Percentiles rank a stretch among this genome's conserved stretches.
phyloP scores from a whole-genome alignment of 177 flowering plant species.

The Telopea speciosissima region DNA sequence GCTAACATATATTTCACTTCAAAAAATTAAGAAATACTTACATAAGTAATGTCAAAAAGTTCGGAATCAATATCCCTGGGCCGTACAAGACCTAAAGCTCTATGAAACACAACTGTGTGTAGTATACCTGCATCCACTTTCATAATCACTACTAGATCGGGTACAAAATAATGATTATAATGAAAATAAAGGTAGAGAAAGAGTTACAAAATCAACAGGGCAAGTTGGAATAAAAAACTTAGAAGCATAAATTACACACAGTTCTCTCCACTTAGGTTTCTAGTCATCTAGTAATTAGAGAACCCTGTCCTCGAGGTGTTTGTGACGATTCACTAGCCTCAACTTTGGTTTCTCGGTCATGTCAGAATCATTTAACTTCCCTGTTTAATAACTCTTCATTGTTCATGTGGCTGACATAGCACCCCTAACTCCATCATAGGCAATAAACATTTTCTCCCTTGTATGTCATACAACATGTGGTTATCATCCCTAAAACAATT shows the following conservation, averaged over 20 bases:
- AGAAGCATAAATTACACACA: background rate
- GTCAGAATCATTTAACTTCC: background rate
- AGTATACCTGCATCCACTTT: slow-evolving; percentile 66
- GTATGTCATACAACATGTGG: no score
- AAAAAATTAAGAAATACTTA: slow-evolving; percentile 36
- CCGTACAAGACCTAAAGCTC: slow-evolving; percentile 91
- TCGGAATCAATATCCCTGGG: slow-evolving; percentile 90
- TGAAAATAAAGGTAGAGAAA: background rate
- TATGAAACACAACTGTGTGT: slow-evolving; percentile 85
- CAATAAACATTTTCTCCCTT: no score
- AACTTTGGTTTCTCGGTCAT: background rate
- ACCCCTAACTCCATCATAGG: no score
- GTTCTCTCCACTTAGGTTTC: background rate
- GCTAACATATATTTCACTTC: background rate
- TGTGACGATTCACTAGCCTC: background rate
- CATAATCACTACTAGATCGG: background rate
- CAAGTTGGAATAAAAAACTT: background rate
- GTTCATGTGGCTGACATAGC: background rate
- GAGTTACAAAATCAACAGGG: background rate
- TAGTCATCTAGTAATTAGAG: background rate
- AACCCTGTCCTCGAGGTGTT: background rate
- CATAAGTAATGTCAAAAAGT: slow-evolving; percentile 94
- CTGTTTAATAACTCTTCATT: background rate
- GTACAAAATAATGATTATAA: background rate
- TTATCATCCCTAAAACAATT: background rate